Evolutionary conservation across 148 eudicot genomes (phyloP).

Genomic region (Arctostaphylos glauca): DNA sequence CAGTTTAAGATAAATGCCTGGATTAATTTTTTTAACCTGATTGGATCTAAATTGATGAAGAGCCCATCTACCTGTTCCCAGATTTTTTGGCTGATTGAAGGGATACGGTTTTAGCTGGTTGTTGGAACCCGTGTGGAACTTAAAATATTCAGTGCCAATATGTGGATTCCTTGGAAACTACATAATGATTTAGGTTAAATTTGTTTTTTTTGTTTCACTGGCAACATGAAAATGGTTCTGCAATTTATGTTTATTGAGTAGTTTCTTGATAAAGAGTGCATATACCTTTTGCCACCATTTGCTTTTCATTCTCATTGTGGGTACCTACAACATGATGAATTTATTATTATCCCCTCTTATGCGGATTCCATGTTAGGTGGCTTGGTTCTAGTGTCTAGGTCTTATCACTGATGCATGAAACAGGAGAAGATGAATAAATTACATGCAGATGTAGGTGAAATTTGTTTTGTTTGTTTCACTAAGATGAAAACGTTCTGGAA

Average conservation of each 20-base stretch:
- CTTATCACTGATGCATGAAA: not conserved
- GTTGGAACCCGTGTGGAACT: not conserved
- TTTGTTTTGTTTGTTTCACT: slow-evolving; percentile 4
- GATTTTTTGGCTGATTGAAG: not conserved
- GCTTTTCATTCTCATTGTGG: too few relatives aligned
- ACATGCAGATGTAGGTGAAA: not conserved
- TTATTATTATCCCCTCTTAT: not conserved
- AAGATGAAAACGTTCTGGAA: not conserved
- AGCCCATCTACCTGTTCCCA: not conserved
- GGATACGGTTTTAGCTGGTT: not conserved
- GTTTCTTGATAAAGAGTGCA: too few relatives aligned
- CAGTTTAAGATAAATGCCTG: not conserved
- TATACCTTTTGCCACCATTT: too few relatives aligned
- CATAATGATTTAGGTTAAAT: too few relatives aligned
- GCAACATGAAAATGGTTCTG: too few relatives aligned
- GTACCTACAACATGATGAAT: too few relatives aligned
- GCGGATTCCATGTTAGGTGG: not conserved
- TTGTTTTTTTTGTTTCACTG: too few relatives aligned
- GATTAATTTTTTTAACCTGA: not conserved
- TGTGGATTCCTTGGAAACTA: not conserved
- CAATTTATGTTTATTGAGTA: too few relatives aligned
- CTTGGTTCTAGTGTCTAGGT: not conserved
- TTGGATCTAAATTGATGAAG: slow-evolving; percentile 8
- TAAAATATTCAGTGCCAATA: not conserved
- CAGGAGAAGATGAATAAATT: not conserved